Conservation (phyloP, 768 basidiomycete genomes). For the Suillus paluster region DNA sequence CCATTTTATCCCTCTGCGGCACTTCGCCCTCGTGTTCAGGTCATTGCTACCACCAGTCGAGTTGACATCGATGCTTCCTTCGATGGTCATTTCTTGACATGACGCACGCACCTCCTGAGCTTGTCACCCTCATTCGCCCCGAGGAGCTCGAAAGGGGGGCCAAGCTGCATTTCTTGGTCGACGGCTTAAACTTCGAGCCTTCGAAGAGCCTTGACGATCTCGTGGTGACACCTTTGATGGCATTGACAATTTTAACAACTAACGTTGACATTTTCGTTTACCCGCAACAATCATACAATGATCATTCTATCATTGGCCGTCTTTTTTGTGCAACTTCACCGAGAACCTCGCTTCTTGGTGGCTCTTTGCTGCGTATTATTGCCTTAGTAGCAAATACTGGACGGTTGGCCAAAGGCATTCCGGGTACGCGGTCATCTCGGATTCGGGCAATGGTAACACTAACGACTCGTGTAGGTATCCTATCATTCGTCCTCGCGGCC, state of each 20-base stretch:
- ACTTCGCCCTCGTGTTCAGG: no score
- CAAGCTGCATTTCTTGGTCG: no score
- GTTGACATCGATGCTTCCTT: no score
- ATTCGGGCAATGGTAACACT: not conserved
- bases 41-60: no score
- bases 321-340: constrained; percentile 41
- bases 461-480: constrained; percentile 19
- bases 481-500: constrained; percentile 31
- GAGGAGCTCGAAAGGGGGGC: no score
- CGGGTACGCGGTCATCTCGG: constrained; percentile 29
- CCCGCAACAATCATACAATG: constrained; percentile 31
- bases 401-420: constrained; percentile 27
- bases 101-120: no score
- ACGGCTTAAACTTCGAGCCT: constrained; percentile 16
- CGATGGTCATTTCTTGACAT: no score
- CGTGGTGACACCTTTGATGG: constrained; percentile 40
- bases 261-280: constrained; percentile 24
- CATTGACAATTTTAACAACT: no score
- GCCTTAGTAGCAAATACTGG: constrained; percentile 32
- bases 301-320: constrained; percentile 32
- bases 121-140: no score
- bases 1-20: no score
- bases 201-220: constrained; percentile 18
- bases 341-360: constrained; percentile 42
- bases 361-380: constrained; percentile 42